phyloP scores from a whole-genome alignment of 345 rosid genomes.

The Syzygium aromaticum region DNA sequence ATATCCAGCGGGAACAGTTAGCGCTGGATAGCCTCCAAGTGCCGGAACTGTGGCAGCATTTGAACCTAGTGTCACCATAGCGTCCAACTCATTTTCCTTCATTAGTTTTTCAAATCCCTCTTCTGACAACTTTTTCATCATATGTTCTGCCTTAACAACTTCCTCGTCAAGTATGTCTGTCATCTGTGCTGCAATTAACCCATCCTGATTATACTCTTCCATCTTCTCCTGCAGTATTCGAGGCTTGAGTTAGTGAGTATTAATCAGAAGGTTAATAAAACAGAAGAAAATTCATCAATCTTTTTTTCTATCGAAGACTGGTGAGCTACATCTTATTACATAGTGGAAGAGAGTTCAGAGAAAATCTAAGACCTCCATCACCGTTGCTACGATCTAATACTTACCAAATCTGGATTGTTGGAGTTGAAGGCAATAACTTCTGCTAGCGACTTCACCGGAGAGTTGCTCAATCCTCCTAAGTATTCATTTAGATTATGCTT shows the following conservation, averaged over 20 bases:
- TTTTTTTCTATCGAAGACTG: background rate
- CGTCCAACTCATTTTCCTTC: conserved; percentile 11
- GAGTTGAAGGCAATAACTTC: conserved; percentile 23
- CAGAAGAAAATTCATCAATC: background rate
- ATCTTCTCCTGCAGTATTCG: conserved; percentile 6
- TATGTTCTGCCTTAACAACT: background rate
- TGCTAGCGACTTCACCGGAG: conserved; percentile 28
- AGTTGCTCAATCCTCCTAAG: conserved; percentile 17
- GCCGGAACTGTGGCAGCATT: conserved; percentile 6
- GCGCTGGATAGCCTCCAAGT: conserved; percentile 18
- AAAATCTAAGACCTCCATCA: background rate
- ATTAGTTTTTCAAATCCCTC: conserved; percentile 18
- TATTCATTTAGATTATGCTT: conserved; percentile 21
- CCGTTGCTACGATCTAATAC: background rate
- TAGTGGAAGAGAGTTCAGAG: background rate
- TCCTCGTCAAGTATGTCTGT: conserved; percentile 12
- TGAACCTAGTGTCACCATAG: conserved; percentile 8
- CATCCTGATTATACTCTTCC: conserved; percentile 8
- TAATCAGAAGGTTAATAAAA: background rate
- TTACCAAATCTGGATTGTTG: conserved; percentile 24
- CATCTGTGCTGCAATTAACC: conserved; percentile 14
- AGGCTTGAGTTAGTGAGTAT: background rate
- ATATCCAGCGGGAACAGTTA: conserved; percentile 18
- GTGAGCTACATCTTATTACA: background rate
- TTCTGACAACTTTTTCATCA: conserved; percentile 1